Conservation (phyloP, 2,329 filamentous ascomycete genomes). For the Nannizziopsis arthrosporioides region DNA sequence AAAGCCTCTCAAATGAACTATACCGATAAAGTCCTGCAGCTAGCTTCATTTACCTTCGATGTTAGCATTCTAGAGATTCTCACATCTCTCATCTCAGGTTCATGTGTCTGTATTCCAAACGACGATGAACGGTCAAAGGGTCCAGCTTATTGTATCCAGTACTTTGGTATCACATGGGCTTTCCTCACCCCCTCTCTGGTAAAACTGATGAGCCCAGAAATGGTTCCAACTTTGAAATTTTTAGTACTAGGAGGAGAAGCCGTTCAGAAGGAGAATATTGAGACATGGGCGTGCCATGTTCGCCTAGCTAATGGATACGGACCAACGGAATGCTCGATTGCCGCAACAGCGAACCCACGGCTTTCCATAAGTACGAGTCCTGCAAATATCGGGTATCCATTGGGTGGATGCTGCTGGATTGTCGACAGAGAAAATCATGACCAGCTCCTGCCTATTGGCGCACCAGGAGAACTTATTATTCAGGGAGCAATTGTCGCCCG, state of each 20-base stretch:
- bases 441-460: constrained; percentile 24
- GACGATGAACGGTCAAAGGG: constrained; percentile 39
- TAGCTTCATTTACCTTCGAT: constrained; percentile 46
- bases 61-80: constrained; percentile 44
- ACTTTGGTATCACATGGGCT: constrained; percentile 42
- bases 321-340: constrained; percentile 11
- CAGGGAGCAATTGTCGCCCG: constrained; percentile 29
- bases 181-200: constrained; percentile 52
- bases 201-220: constrained; percentile 31
- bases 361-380: neutral
- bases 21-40: constrained; percentile 34
- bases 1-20: constrained; percentile 25
- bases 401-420: constrained; percentile 15
- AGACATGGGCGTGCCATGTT: constrained; percentile 16
- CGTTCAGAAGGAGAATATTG: constrained; percentile 22
- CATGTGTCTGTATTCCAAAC: constrained; percentile 48
- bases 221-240: constrained; percentile 32
- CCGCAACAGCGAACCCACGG: neutral
- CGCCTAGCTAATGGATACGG: constrained; percentile 30
- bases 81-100: constrained; percentile 44
- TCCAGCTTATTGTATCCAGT: constrained; percentile 39
- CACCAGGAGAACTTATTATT: constrained; percentile 32
- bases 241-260: constrained; percentile 24
- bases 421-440: constrained; percentile 16
- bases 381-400: neutral